These are phyloP conservation scores for Thermothelomyces thermophilus DNA, from an alignment of 2,329 filamentous ascomycete genomes.

Conservation along the genomic window DNA sequence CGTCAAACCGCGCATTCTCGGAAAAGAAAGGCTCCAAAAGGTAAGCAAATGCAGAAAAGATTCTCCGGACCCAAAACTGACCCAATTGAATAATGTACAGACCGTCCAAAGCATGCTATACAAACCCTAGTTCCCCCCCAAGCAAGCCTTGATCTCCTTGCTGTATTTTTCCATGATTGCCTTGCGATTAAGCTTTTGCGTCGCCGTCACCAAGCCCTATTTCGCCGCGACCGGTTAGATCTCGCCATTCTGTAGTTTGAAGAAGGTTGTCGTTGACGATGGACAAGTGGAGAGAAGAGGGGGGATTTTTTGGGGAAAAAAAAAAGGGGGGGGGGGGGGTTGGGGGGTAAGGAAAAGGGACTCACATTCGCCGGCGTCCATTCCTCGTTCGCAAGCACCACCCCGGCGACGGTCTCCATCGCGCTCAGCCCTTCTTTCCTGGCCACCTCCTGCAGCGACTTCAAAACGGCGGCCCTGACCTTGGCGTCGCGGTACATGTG, in stretches of 20 bases:
- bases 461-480: constrained; percentile 54
- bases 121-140: constrained; percentile 25
- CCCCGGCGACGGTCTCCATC: constrained; percentile 69
- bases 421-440: constrained; percentile 59
- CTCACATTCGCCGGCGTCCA: constrained; percentile 82
- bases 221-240: constrained; percentile 3
- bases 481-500: constrained; percentile 62
- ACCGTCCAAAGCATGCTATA: too few species aligned
- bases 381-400: constrained; percentile 76
- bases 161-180: constrained; percentile 44
- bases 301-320: too few species aligned
- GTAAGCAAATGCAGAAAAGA: too few species aligned
- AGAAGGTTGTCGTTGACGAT: too few species aligned
- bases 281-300: too few species aligned
- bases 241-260: too few species aligned
- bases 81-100: background rate
- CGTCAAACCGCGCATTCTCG: background rate
- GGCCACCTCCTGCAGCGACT: constrained; percentile 61
- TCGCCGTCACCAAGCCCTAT: constrained; percentile 55
- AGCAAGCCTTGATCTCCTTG: constrained; percentile 43
- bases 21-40: too few species aligned
- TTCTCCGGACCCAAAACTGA: too few species aligned
- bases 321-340: too few species aligned
- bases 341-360: too few species aligned
- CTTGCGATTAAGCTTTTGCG: constrained; percentile 53